Conservation (phyloP, 2,329 filamentous ascomycete genomes). For the Dendryphion nanum region DNA sequence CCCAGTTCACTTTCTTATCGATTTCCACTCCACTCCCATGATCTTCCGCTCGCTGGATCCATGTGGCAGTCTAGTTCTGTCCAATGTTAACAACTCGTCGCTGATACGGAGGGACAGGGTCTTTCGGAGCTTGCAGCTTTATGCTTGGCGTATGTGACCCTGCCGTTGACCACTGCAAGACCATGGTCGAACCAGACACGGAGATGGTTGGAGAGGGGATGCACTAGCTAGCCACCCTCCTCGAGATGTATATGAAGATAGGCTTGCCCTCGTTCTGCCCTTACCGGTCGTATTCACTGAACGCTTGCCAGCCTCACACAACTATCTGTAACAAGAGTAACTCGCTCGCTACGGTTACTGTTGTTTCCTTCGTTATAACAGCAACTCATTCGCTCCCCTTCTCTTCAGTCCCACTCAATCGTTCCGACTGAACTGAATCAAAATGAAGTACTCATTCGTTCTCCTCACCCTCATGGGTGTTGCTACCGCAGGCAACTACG, state of each 20-base stretch:
- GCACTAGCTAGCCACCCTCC: too few species aligned
- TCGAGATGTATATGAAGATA: too few species aligned
- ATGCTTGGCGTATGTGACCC: conserved; percentile 30
- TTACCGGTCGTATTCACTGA: too few species aligned
- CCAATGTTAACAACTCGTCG: conserved; percentile 8
- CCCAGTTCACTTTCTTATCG: background rate
- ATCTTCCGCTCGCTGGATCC: conserved; percentile 3
- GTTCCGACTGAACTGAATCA: conserved; percentile 13
- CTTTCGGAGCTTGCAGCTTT: conserved; percentile 17
- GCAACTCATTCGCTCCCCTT: conserved; percentile 13
- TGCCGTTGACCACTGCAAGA: too few species aligned
- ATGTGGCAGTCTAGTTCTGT: conserved; percentile 9
- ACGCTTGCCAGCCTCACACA: too few species aligned
- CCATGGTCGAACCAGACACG: too few species aligned
- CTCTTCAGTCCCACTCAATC: conserved; percentile 8
- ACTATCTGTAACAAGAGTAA: too few species aligned
- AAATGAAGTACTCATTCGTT: conserved; percentile 30
- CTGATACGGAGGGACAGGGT: conserved; percentile 9
- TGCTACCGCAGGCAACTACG: conserved; percentile 15
- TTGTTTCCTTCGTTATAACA: conserved; percentile 26
- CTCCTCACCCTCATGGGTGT: conserved; percentile 33
- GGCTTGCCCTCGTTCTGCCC: too few species aligned
- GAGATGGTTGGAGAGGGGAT: too few species aligned
- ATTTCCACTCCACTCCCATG: background rate
- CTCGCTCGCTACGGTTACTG: conserved; percentile 41